Evolutionary conservation across 1,139 yeast genomes (phyloP).

Genomic region (Geotrichum carabidarum): DNA sequence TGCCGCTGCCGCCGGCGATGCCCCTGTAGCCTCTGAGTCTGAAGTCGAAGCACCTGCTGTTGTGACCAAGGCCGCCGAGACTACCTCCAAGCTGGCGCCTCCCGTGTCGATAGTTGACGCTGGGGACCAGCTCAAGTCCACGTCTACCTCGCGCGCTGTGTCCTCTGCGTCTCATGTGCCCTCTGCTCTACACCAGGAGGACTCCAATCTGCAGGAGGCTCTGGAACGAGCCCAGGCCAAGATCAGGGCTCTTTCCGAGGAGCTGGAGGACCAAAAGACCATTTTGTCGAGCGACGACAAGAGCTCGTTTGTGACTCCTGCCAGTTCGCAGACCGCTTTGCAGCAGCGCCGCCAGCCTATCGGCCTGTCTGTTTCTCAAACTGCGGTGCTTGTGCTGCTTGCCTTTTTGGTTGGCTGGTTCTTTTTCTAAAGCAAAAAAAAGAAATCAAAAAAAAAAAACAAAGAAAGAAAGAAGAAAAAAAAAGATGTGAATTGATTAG

Average conservation of each 20-base stretch:
- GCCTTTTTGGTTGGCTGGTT: slow-evolving; percentile 57
- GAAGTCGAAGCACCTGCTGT: slow-evolving; percentile 1
- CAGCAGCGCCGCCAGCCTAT: slow-evolving; percentile 20
- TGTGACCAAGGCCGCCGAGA: not conserved
- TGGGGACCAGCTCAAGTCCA: not conserved
- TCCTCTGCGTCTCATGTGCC: not conserved
- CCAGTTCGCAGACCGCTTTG: not conserved
- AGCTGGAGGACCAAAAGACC: slow-evolving; percentile 12
- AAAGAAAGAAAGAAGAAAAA: no score
- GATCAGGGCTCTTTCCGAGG: slow-evolving; percentile 13
- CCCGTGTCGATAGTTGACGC: not conserved
- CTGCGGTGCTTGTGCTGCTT: slow-evolving; percentile 46
- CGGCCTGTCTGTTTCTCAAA: slow-evolving; percentile 49
- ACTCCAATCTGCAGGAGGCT: slow-evolving; percentile 11
- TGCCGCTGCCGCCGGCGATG: slow-evolving; percentile 24
- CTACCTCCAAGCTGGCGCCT: slow-evolving; percentile 9
- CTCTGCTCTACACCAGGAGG: slow-evolving; percentile 1
- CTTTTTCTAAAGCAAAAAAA: slow-evolving; percentile 40
- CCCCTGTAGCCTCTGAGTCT: slow-evolving; percentile 19
- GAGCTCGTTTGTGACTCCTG: not conserved
- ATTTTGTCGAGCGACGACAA: not conserved
- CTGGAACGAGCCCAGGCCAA: slow-evolving; percentile 15
- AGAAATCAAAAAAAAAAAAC: no score
- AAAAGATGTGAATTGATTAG: no score
- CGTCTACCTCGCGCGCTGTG: not conserved